Base-by-base conservation (phyloP, 805 yeast genomes). In the Ogataea pilisensis region DNA sequence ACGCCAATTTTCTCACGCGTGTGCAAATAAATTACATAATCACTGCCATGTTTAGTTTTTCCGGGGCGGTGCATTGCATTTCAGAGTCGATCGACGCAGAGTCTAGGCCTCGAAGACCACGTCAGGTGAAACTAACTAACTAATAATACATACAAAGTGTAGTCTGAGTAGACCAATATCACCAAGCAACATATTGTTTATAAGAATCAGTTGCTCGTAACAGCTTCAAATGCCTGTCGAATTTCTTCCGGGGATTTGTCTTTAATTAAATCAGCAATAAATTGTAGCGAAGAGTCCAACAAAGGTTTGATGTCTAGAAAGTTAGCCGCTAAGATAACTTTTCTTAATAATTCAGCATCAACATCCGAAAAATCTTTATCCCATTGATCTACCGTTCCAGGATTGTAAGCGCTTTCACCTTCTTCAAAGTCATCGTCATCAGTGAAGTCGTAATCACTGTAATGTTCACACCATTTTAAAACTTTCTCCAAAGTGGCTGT, bases 381-480 rank as follows among this genome's bases (percentile, higher is more conserved):
- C 97, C 97, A 89, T 37, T 84, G 85, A 46, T 82, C 88, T 37
- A 87, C 85, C 2, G 91, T 93, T 2, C 85, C 84, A 9, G 86
- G 70, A 58, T 35, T 29, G 20, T 37, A 16, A 18, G 20, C 21
- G 25, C 82, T 83, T 60, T 82, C 76, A 19, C 81, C 73, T 49
- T 83, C 90, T 34, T 80, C 85, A 47, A 84, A 91, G 37, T 77
- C 83, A 36, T 79, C 85, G 31, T 68, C 73, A 46, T 76, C 82
- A 18, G 81, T 81, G 63, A 78, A 79, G 8, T 69, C 70, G 2
- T 85, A 76, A 58, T 83, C 87, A 62, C 79, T 82, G 69, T 88
- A 95, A 60, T 87, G 89, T 57, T 84, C 89, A 53, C 95, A 87
- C 89, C 95, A 88, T 61, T 87, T 95, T 44, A 88, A 70, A 12